phyloP scores from a whole-genome alignment of 164 flowering plant species.

The Dillenia turbinata region DNA sequence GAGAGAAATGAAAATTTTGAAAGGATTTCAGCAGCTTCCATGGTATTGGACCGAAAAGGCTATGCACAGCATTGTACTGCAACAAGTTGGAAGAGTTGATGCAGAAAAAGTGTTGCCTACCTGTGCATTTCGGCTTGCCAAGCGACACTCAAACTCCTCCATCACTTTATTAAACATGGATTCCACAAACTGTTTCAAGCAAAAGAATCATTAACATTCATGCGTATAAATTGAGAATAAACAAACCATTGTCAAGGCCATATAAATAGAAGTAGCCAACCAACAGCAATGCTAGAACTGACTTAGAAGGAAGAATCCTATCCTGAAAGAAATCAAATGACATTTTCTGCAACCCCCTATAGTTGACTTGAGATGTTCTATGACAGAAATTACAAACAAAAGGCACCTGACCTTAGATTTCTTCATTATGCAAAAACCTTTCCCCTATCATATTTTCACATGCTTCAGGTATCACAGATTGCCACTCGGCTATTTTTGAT shows the following conservation, averaged over 20 bases:
- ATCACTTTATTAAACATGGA: conserved; percentile 67
- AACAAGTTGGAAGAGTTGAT: background rate
- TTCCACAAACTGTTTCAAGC: conserved; percentile 66
- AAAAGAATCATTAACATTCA: conserved; percentile 3
- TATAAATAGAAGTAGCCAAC: too few species aligned
- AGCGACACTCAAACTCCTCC: conserved; percentile 76
- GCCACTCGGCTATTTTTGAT: too few species aligned
- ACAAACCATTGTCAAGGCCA: background rate
- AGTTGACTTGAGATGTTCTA: too few species aligned
- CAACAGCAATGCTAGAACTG: too few species aligned
- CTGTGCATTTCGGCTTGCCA: conserved; percentile 43
- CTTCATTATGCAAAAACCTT: too few species aligned
- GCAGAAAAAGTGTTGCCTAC: conserved; percentile 23
- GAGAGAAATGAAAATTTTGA: background rate
- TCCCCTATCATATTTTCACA: too few species aligned
- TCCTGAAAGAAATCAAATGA: too few species aligned
- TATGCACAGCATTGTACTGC: background rate
- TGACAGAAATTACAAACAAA: too few species aligned
- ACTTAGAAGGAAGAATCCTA: too few species aligned
- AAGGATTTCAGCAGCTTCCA: background rate
- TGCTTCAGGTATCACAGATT: too few species aligned
- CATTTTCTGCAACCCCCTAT: too few species aligned
- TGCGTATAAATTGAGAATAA: conserved; percentile 2
- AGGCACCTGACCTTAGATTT: too few species aligned
- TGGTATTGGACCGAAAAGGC: background rate